Conservation (phyloP, 2,329 filamentous ascomycete species). For the Colletotrichum liriopes region DNA sequence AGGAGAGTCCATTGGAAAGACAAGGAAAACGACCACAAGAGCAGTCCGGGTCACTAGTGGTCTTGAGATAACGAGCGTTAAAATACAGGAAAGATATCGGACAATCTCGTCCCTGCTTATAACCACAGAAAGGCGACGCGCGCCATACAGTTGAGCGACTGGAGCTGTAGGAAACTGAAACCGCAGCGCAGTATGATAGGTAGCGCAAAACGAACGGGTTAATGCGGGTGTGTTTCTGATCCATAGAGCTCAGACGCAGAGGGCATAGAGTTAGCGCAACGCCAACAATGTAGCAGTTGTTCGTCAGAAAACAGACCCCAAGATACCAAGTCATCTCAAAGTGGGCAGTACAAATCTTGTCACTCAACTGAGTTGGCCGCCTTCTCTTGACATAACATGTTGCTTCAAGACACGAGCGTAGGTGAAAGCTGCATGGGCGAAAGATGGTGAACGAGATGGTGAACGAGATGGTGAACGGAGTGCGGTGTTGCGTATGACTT, state of each 20-base stretch:
- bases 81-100: too few relatives aligned
- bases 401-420: neutral
- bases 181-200: neutral
- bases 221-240: neutral
- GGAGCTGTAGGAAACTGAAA: neutral
- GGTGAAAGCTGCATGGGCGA: neutral
- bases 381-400: neutral
- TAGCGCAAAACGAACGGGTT: neutral
- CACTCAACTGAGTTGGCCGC: neutral
- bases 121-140: too few relatives aligned
- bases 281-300: neutral
- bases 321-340: neutral
- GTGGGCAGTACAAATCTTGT: neutral
- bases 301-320: too few relatives aligned
- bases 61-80: neutral
- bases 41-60: neutral
- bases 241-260: neutral
- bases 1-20: too few relatives aligned
- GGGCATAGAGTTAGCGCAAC: neutral
- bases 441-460: neutral
- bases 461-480: neutral
- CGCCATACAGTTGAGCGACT: neutral
- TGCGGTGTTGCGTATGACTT: too few relatives aligned
- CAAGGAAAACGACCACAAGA: too few relatives aligned
- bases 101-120: neutral